Evolutionary conservation across 768 basidiomycete species (phyloP).

Genomic region (Rhodotorula graminis): DNA sequence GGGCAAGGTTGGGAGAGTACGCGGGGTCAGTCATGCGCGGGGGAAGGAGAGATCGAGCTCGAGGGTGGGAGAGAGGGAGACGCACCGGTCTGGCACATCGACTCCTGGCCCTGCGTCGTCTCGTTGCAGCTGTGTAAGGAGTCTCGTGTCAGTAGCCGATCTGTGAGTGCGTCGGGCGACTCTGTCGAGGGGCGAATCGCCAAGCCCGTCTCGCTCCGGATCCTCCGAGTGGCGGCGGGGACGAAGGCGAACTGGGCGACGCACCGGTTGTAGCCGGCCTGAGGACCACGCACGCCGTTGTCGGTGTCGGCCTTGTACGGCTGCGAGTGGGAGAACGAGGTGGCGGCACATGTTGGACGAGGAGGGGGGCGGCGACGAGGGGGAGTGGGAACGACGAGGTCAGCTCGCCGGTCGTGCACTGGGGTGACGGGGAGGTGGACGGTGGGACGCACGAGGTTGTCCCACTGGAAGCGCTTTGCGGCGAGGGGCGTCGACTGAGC

Average conservation of each 20-base stretch:
- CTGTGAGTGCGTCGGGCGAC: not conserved
- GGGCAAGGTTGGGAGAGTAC: not conserved
- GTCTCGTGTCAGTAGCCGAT: not conserved
- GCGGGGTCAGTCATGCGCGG: not conserved
- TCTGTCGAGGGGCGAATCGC: not conserved
- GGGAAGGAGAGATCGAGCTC: not conserved
- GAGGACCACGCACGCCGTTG: slow-evolving; percentile 54
- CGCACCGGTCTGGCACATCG: slow-evolving; percentile 43
- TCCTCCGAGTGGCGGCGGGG: not conserved
- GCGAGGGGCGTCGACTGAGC: slow-evolving; percentile 34
- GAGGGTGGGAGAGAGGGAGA: not conserved
- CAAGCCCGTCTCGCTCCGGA: not conserved
- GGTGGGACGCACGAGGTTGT: slow-evolving; percentile 19
- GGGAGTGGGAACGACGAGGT: not conserved
- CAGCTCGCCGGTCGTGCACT: not conserved
- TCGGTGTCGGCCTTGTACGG: slow-evolving; percentile 56
- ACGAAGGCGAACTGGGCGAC: slow-evolving; percentile 39
- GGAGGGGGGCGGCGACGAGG: not conserved
- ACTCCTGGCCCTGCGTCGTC: slow-evolving; percentile 34
- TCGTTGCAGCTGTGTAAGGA: slow-evolving; percentile 27
- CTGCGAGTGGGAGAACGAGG: slow-evolving; percentile 43
- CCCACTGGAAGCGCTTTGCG: slow-evolving; percentile 33
- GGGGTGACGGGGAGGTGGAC: not conserved
- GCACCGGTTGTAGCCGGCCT: slow-evolving; percentile 52
- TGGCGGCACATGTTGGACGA: not conserved